phyloP scores from a whole-genome alignment of 306 rosid genomes.

The Trifolium pratense region DNA sequence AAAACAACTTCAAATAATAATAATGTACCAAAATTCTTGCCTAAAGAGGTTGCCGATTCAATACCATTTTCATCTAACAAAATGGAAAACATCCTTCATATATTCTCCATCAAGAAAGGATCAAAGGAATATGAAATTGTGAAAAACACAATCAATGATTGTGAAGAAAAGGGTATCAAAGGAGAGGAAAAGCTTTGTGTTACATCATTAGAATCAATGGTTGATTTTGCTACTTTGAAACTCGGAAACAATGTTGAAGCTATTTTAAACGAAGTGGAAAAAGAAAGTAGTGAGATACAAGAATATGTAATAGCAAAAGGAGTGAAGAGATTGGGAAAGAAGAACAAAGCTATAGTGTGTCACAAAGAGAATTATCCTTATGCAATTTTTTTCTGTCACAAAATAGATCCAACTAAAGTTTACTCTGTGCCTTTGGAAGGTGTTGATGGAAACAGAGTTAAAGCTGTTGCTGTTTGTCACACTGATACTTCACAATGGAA shows the following conservation, averaged over 20 bases:
- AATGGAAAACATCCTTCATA: constrained; percentile 45
- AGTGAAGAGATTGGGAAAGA: constrained; percentile 47
- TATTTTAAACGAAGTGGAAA: constrained; percentile 63
- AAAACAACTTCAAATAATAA: too few species aligned
- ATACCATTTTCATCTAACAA: constrained; percentile 75
- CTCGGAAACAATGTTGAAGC: constrained; percentile 60
- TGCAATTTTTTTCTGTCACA: constrained; percentile 82
- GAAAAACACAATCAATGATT: constrained; percentile 53
- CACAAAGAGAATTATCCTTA: constrained; percentile 65
- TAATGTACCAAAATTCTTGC: constrained; percentile 61
- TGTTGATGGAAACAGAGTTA: too few species aligned
- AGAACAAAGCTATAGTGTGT: constrained; percentile 54
- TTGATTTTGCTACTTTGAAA: constrained; percentile 67
- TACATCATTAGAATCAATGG: constrained; percentile 84
- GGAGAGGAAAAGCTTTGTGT: too few species aligned
- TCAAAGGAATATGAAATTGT: constrained; percentile 53
- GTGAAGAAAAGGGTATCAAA: constrained; percentile 49
- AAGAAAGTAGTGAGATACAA: constrained; percentile 45
- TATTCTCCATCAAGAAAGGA: constrained; percentile 52
- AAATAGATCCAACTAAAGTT: constrained; percentile 21
- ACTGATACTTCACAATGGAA: too few species aligned
- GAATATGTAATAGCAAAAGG: constrained; percentile 53
- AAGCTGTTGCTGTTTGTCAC: too few species aligned
- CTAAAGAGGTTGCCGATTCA: constrained; percentile 52
- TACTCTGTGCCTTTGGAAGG: not conserved